These are phyloP conservation scores for Salix koriyanagi DNA, from an alignment of 345 rosid genomes.

Conservation along the genomic window DNA sequence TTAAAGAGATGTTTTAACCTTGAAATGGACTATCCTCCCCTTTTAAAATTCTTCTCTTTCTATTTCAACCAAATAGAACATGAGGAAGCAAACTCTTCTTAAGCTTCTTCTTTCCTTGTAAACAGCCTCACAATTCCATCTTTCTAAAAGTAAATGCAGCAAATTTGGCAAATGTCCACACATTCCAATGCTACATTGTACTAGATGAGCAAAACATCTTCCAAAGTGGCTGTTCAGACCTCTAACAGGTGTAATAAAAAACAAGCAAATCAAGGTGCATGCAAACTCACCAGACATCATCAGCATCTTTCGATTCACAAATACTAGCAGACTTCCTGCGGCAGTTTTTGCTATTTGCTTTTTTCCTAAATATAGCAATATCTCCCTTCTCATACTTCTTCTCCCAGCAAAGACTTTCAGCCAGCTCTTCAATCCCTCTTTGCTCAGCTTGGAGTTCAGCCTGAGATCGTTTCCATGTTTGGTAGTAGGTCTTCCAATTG, in stretches of 20 bases:
- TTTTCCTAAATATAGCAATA: slow-evolving; percentile 76
- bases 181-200: neutral
- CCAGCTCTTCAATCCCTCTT: slow-evolving; percentile 68
- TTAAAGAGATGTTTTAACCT: neutral
- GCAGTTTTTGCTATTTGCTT: slow-evolving; percentile 58
- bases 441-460: slow-evolving; percentile 83
- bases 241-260: neutral
- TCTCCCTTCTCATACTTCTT: slow-evolving; percentile 97
- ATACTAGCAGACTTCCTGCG: slow-evolving; percentile 39
- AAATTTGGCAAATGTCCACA: neutral
- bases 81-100: neutral
- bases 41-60: neutral
- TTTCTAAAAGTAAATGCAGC: neutral
- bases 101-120: neutral
- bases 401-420: slow-evolving; percentile 94
- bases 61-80: neutral
- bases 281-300: slow-evolving; percentile 69
- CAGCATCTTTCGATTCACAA: slow-evolving; percentile 51
- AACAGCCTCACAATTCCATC: neutral
- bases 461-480: slow-evolving; percentile 83
- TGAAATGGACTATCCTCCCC: neutral
- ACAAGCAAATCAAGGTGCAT: slow-evolving; percentile 1
- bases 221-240: neutral
- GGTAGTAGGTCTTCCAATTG: slow-evolving; percentile 85
- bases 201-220: neutral